These are phyloP conservation scores for Cotoneaster glaucophyllus DNA, from an alignment of 306 rosid genomes.

Conservation along the genomic window DNA sequence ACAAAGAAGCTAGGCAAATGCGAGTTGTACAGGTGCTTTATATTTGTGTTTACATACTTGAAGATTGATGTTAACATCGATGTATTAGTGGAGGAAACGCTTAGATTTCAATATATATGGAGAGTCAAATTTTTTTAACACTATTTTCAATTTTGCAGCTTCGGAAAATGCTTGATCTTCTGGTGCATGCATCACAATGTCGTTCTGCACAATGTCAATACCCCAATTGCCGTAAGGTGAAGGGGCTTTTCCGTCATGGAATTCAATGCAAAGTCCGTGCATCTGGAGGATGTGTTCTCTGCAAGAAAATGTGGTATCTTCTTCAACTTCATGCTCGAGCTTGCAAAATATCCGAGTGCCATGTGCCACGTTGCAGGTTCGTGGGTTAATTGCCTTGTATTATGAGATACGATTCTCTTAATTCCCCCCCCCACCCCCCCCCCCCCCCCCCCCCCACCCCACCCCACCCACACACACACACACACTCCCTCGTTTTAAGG, in stretches of 20 bases:
- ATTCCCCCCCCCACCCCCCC: no score
- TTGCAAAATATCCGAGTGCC: conserved; percentile 91
- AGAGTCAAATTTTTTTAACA: background rate
- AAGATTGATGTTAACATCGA: background rate
- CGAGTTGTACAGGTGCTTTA: conserved; percentile 72
- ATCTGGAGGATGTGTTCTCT: conserved; percentile 92
- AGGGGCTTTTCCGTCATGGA: conserved; percentile 96
- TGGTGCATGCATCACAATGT: conserved; percentile 95
- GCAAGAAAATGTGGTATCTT: conserved; percentile 98
- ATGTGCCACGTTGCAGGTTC: conserved; percentile 98
- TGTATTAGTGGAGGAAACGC: background rate
- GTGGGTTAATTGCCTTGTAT: conserved; percentile 5
- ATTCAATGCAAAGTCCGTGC: conserved; percentile 87
- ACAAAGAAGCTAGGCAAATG: conserved; percentile 87
- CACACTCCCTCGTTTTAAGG: background rate
- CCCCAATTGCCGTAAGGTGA: conserved; percentile 96
- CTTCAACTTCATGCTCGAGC: conserved; percentile 99
- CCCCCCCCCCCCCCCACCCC: no score
- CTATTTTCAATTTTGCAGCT: conserved; percentile 53
- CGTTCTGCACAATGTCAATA: conserved; percentile 84
- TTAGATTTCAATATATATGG: background rate
- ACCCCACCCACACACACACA: no score
- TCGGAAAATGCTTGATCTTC: conserved; percentile 89
- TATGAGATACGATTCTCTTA: background rate
- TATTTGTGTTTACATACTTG: background rate